Evolutionary conservation across 2,329 filamentous ascomycete species (phyloP).

Genomic region (Colletotrichum gigasporum): DNA sequence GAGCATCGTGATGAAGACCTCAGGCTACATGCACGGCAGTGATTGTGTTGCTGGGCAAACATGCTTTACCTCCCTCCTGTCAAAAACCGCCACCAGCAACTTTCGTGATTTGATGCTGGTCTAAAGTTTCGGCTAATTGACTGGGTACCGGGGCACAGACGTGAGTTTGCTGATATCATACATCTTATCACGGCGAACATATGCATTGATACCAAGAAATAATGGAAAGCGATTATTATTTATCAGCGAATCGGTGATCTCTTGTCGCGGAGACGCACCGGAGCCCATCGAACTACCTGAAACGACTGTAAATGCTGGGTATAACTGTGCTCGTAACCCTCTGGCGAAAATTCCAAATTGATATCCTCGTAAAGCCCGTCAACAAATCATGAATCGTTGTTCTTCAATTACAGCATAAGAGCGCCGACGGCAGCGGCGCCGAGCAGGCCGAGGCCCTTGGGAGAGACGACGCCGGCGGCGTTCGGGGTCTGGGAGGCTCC

Average conservation of each 20-base stretch:
- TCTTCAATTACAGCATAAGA: slow-evolving; percentile 12
- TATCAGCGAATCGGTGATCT: not conserved
- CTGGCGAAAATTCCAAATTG: not conserved
- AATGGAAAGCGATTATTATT: not conserved
- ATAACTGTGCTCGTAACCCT: slow-evolving; percentile 2
- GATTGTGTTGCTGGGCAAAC: too few relatives aligned
- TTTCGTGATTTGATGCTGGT: too few relatives aligned
- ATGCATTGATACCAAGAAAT: not conserved
- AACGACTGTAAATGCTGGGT: slow-evolving; percentile 25
- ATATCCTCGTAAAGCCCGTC: slow-evolving; percentile 1
- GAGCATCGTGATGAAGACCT: too few relatives aligned
- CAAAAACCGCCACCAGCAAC: too few relatives aligned
- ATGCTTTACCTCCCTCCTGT: too few relatives aligned
- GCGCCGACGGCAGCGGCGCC: slow-evolving; percentile 26
- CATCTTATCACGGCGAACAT: not conserved
- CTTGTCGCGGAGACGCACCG: too few relatives aligned
- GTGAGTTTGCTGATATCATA: not conserved
- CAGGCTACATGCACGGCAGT: too few relatives aligned
- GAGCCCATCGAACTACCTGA: not conserved
- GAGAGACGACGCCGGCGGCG: slow-evolving; percentile 19
- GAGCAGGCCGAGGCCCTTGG: slow-evolving; percentile 19
- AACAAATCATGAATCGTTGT: not conserved
- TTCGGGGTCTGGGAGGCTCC: slow-evolving; percentile 17
- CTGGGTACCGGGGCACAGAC: too few relatives aligned
- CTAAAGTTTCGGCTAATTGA: too few relatives aligned